Conservation (phyloP, 495 filamentous ascomycete genomes). For the Penicillium herquei region DNA sequence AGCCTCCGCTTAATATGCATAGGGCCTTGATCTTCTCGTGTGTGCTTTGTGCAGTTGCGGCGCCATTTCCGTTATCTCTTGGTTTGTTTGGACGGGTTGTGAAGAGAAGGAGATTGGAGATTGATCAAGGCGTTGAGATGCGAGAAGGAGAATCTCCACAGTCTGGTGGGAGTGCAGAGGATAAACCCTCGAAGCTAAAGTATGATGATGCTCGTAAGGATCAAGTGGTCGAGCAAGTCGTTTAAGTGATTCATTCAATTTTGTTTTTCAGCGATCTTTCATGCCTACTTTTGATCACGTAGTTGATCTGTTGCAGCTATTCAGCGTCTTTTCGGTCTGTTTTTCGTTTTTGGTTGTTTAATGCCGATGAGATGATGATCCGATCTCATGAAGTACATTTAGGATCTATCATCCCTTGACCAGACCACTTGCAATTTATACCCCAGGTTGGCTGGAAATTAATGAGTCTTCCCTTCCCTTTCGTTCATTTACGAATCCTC, state of each 20-base stretch:
- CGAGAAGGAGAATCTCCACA: background rate
- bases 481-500: too few species aligned
- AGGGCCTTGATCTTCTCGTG: conserved; percentile 76
- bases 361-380: too few species aligned
- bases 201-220: too few species aligned
- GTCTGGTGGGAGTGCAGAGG: too few species aligned
- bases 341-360: background rate
- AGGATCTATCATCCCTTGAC: background rate
- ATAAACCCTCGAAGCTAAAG: too few species aligned
- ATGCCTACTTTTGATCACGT: too few species aligned
- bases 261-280: too few species aligned
- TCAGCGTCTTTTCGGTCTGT: background rate
- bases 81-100: conserved; percentile 62
- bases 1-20: conserved; percentile 68
- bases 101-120: conserved; percentile 54
- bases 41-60: conserved; percentile 61
- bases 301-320: too few species aligned
- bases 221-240: too few species aligned
- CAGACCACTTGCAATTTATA: background rate
- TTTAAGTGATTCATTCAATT: too few species aligned
- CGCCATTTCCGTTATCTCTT: conserved; percentile 65
- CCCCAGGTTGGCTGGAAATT: background rate
- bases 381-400: too few species aligned
- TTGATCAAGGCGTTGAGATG: conserved; percentile 45
- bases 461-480: background rate